Conservation (phyloP, 129 eudicot species). For the Escallonia herrerae region DNA sequence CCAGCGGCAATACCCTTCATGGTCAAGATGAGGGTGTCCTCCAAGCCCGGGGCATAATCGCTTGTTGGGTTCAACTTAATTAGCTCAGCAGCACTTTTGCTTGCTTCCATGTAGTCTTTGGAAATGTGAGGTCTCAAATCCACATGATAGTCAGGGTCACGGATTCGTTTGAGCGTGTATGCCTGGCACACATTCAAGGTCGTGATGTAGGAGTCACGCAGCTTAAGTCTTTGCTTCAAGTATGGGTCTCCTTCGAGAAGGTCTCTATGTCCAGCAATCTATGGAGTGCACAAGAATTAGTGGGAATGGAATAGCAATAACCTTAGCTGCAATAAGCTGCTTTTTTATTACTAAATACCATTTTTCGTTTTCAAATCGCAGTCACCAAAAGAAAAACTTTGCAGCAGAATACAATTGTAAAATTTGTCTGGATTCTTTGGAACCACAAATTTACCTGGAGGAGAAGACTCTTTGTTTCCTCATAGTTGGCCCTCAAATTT, state of each 20-base stretch:
- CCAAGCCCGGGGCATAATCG: conserved; percentile 96
- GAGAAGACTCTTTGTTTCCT: conserved; percentile 68
- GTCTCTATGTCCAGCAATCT: conserved; percentile 96
- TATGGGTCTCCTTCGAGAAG: conserved; percentile 88
- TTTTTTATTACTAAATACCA: no score
- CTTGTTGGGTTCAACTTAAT: conserved; percentile 81
- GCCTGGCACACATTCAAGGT: conserved; percentile 83
- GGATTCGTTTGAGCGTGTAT: conserved; percentile 74
- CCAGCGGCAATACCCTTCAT: conserved; percentile 99
- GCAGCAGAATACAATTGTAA: no score
- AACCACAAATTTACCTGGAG: conserved; percentile 52
- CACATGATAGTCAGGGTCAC: conserved; percentile 78
- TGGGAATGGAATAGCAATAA: not conserved
- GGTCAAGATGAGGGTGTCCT: conserved; percentile 94
- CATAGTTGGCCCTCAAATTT: conserved; percentile 55
- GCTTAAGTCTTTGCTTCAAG: conserved; percentile 74
- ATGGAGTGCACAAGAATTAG: not conserved
- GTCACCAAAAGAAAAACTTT: no score
- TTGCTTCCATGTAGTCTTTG: conserved; percentile 66
- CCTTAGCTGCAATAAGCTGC: no score
- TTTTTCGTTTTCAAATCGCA: no score
- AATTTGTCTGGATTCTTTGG: no score
- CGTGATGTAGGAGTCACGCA: conserved; percentile 90
- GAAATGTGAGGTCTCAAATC: conserved; percentile 76
- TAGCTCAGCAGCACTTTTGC: conserved; percentile 68